Conservation (phyloP, 352 stramenopile genomes). For the Pythium grandisporangium region DNA sequence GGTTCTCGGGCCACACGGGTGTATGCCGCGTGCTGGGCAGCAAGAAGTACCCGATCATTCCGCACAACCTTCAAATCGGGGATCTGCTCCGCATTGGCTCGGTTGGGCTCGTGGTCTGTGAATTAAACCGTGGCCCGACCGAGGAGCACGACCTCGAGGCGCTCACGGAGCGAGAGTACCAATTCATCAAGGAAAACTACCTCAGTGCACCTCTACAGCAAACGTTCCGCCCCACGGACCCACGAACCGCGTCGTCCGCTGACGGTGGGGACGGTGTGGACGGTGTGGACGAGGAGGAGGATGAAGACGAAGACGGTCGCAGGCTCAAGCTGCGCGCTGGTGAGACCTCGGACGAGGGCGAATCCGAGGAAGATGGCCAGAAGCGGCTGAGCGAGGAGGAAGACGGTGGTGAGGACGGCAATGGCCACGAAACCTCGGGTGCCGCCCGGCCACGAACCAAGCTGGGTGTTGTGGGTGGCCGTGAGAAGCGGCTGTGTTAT, state of each 20-base stretch:
- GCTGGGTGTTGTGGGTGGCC: conserved; percentile 28
- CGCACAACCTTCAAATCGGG: conserved; percentile 64
- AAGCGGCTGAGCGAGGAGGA: conserved; percentile 10
- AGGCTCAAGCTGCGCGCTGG: conserved; percentile 19
- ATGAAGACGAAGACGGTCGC: conserved; percentile 17
- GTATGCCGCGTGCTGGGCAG: conserved; percentile 86
- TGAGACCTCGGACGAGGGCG: conserved; percentile 69
- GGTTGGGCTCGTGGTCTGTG: conserved; percentile 87
- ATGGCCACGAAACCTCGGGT: conserved; percentile 10
- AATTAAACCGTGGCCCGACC: conserved; percentile 68
- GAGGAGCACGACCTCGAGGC: conserved; percentile 66
- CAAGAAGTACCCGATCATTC: conserved; percentile 77
- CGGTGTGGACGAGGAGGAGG: conserved; percentile 18
- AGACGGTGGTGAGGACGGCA: conserved; percentile 8
- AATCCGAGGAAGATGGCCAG: conserved; percentile 65
- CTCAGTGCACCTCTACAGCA: conserved; percentile 74
- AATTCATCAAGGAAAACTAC: conserved; percentile 85
- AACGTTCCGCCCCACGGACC: conserved; percentile 63
- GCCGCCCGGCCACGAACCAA: conserved; percentile 12
- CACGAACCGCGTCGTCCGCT: conserved; percentile 13
- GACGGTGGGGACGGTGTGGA: conserved; percentile 27
- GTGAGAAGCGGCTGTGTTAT: conserved; percentile 80
- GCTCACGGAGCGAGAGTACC: conserved; percentile 79
- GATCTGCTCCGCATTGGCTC: conserved; percentile 87
- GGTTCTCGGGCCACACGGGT: conserved; percentile 88